These are phyloP conservation scores for Cladosporium sp. DNA, from an alignment of 2,329 filamentous ascomycete species.

Conservation along the genomic window DNA sequence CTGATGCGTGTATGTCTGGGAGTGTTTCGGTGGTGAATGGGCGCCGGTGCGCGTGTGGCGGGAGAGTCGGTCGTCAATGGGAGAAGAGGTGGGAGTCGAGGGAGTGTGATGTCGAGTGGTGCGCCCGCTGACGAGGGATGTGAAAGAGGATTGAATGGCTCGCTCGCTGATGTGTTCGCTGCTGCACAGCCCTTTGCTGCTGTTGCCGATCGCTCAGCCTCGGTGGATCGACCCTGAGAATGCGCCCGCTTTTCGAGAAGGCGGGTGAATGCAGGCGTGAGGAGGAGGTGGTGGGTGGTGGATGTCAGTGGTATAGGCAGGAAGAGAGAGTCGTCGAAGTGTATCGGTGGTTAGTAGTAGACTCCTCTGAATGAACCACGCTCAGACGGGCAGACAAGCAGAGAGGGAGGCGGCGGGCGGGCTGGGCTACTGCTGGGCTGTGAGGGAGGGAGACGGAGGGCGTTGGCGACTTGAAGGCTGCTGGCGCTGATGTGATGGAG, in stretches of 20 bases:
- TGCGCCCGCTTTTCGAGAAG: constrained; percentile 3
- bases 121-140: constrained; percentile 3
- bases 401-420: neutral
- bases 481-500: neutral
- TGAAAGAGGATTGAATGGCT: neutral
- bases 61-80: neutral
- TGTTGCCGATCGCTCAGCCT: constrained; percentile 11
- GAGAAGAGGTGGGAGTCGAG: neutral
- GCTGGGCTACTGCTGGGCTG: no score
- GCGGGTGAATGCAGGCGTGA: neutral
- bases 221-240: constrained; percentile 8
- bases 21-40: neutral
- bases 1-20: neutral
- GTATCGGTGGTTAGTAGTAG: no score
- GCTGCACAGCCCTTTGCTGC: constrained; percentile 7
- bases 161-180: no score
- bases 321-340: neutral
- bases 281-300: neutral
- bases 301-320: neutral
- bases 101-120: neutral
- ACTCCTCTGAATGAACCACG: no score
- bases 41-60: constrained; percentile 6
- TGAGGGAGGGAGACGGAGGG: neutral
- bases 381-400: neutral
- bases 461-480: neutral